These are phyloP conservation scores for Coprinopsis marcescibilis DNA, from an alignment of 768 basidiomycete species.

Conservation along the genomic window DNA sequence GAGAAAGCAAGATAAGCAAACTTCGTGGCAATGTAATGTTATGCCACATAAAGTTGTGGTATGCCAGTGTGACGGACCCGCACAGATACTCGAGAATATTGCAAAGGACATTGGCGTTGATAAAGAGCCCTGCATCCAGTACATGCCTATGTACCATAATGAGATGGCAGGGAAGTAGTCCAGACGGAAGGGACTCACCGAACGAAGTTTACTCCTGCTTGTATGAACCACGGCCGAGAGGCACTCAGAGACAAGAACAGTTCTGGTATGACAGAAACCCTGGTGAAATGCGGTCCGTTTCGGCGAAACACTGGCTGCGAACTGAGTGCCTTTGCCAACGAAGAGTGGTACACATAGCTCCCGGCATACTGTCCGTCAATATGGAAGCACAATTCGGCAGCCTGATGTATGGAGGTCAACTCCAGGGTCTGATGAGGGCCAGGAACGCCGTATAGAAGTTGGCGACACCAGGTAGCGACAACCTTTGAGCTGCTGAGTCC, in stretches of 20 bases:
- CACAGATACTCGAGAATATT: conserved; percentile 46
- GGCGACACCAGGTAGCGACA: conserved; percentile 39
- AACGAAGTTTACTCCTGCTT: background rate
- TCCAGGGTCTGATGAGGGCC: conserved; percentile 16
- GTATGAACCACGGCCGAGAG: conserved; percentile 17
- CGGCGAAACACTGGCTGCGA: conserved; percentile 2
- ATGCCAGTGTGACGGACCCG: conserved; percentile 31
- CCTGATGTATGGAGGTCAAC: conserved; percentile 35
- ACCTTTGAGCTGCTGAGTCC: conserved; percentile 29
- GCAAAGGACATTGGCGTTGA: conserved; percentile 46
- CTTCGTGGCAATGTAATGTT: conserved; percentile 46
- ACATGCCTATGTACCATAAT: conserved; percentile 36
- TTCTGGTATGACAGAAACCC: conserved; percentile 15
- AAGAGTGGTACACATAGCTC: conserved; percentile 22
- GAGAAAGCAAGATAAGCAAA: conserved; percentile 35
- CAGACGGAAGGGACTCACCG: background rate
- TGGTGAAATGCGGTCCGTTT: background rate
- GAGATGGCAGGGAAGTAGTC: background rate
- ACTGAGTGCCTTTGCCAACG: conserved; percentile 13
- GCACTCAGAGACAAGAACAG: conserved; percentile 10
- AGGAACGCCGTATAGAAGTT: conserved; percentile 30
- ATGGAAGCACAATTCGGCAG: conserved; percentile 28
- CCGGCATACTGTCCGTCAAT: conserved; percentile 25
- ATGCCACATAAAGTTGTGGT: conserved; percentile 27
- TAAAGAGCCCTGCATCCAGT: conserved; percentile 26